Evolutionary conservation across 257 asterid species (phyloP).

Genomic region (Penstemon newberryi): DNA sequence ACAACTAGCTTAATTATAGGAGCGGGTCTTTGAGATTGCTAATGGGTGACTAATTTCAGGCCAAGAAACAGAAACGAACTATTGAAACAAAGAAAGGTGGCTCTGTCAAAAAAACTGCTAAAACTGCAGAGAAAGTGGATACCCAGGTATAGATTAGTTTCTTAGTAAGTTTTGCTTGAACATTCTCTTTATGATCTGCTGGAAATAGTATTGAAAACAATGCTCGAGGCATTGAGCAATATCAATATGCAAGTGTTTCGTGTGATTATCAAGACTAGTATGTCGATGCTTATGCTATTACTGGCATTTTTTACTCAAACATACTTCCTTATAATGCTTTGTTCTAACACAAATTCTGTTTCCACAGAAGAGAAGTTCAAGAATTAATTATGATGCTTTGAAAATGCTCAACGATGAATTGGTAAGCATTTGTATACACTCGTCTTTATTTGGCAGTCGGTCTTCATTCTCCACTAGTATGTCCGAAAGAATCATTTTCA

Average conservation of each 20-base stretch:
- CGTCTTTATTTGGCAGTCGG: background rate
- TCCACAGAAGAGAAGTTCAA: slow-evolving; percentile 49
- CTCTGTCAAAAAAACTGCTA: slow-evolving; percentile 38
- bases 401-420: slow-evolving; percentile 36
- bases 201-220: background rate
- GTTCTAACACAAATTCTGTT: slow-evolving; percentile 15
- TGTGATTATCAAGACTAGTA: background rate
- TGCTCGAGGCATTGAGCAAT: background rate
- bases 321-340: slow-evolving; percentile 4
- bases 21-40: slow-evolving; percentile 18
- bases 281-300: slow-evolving; percentile 1
- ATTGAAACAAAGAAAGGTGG: slow-evolving; percentile 35
- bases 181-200: slow-evolving; percentile 18
- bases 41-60: slow-evolving; percentile 37
- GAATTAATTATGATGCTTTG: slow-evolving; percentile 53
- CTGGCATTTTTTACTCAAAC: background rate
- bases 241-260: background rate
- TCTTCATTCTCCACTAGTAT: slow-evolving; percentile 3
- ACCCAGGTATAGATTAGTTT: slow-evolving; percentile 30
- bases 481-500: background rate
- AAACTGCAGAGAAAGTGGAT: slow-evolving; percentile 35
- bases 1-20: background rate
- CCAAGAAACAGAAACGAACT: slow-evolving; percentile 43
- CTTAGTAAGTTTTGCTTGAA: background rate
- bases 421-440: slow-evolving; percentile 33